phyloP scores from a whole-genome alignment of 257 asterid genomes.

The Parsonsia alboflavescens region DNA sequence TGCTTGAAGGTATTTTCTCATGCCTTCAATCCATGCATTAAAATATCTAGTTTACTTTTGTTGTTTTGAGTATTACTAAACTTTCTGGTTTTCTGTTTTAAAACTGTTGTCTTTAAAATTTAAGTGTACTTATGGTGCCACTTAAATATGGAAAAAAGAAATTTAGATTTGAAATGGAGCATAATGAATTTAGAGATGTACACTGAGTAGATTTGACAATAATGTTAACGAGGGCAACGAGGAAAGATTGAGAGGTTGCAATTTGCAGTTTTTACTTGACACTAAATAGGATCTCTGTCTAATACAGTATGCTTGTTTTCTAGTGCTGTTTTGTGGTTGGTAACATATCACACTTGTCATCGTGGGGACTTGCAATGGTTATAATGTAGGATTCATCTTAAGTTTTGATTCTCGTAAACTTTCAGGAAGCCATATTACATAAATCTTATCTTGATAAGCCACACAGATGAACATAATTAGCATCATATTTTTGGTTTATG shows the following conservation, averaged over 20 bases:
- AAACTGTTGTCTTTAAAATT: neutral
- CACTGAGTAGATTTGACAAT: neutral
- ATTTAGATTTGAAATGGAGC: neutral
- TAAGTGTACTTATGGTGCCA: neutral
- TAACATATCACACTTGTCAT: neutral
- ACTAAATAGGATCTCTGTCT: neutral
- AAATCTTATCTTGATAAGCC: neutral
- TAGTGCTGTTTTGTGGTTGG: neutral
- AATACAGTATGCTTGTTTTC: neutral
- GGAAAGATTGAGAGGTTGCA: neutral
- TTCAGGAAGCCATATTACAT: neutral
- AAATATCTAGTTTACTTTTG: neutral
- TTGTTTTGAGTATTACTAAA: neutral
- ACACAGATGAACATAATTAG: neutral
- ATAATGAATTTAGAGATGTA: neutral
- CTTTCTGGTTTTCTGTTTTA: neutral
- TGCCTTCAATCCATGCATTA: constrained; percentile 4
- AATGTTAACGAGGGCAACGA: neutral
- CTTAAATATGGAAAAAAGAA: neutral
- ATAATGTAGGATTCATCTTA: neutral
- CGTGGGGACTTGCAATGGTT: neutral
- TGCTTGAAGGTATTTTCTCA: constrained; percentile 79
- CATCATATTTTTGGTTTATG: neutral
- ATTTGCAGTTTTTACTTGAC: neutral
- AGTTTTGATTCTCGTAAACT: neutral